Percentiles rank a stretch among this genome's conserved stretches.
phyloP scores from a whole-genome alignment of 495 filamentous ascomycete species.

The Xylaria venustula region DNA sequence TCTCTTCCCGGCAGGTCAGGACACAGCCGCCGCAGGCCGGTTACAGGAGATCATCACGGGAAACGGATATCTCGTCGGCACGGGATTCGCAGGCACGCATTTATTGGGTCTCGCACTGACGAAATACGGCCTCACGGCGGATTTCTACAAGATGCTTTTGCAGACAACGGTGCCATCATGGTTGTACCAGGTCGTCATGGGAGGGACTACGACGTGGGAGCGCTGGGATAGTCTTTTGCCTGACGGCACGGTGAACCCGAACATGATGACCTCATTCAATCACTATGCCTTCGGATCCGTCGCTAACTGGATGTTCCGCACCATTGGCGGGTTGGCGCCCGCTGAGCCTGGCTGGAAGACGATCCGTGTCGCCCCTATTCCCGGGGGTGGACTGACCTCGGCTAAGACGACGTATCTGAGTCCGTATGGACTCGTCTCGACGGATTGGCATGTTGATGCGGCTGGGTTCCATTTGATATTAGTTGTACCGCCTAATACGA shows the following conservation, averaged over 20 bases:
- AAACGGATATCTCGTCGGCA: constrained; percentile 47
- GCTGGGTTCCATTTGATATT: constrained; percentile 24
- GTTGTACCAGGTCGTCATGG: constrained; percentile 53
- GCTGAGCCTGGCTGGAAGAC: constrained; percentile 37
- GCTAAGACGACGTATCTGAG: constrained; percentile 31
- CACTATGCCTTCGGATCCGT: constrained; percentile 36
- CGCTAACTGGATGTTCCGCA: constrained; percentile 33
- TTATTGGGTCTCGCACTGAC: constrained; percentile 46
- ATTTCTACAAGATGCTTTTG: constrained; percentile 33
- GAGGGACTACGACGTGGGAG: constrained; percentile 56
- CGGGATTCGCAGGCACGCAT: constrained; percentile 57
- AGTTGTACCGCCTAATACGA: constrained; percentile 29
- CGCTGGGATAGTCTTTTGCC: constrained; percentile 55
- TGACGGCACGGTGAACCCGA: constrained; percentile 50
- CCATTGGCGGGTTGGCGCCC: constrained; percentile 31
- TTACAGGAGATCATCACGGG: constrained; percentile 38
- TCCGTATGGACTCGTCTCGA: constrained; percentile 23
- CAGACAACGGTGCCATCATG: constrained; percentile 44
- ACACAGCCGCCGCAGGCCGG: constrained; percentile 28
- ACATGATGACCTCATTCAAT: constrained; percentile 56
- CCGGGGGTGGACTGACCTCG: constrained; percentile 28
- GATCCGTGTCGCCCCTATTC: constrained; percentile 24
- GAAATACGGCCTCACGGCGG: constrained; percentile 28
- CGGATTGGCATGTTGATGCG: constrained; percentile 24
- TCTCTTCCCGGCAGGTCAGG: constrained; percentile 31